Evolutionary conservation across 1,284 basidiomycete species (phyloP).

Genomic region (Ceratobasidium sp.): DNA sequence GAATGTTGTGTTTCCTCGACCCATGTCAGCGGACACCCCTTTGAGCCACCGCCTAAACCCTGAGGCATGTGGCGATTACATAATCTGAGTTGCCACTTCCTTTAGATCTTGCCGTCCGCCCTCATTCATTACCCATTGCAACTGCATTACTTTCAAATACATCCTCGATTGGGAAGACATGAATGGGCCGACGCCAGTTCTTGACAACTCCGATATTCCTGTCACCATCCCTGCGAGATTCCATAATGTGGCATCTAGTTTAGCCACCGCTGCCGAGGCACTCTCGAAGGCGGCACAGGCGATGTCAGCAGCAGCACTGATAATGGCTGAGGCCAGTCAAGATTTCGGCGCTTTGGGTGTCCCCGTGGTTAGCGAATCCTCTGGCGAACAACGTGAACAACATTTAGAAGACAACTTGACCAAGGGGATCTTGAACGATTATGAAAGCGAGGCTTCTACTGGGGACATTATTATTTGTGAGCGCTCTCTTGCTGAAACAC

Average conservation of each 20-base stretch:
- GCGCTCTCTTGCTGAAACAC: neutral
- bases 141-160: too few species aligned
- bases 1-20: too few species aligned
- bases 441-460: neutral
- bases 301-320: neutral
- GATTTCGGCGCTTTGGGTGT: neutral
- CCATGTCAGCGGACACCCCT: too few species aligned
- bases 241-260: neutral
- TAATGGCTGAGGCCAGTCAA: neutral
- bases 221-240: neutral
- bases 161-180: too few species aligned
- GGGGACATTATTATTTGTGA: neutral
- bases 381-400: neutral
- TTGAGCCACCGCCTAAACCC: too few species aligned
- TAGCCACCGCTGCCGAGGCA: slow-evolving; percentile 9
- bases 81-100: too few species aligned
- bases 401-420: neutral
- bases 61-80: too few species aligned
- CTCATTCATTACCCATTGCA: too few species aligned
- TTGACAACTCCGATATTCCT: too few species aligned
- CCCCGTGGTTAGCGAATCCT: neutral
- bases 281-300: neutral
- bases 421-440: neutral
- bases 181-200: too few species aligned
- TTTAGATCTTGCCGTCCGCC: too few species aligned